A percentile compares a stretch with the other conserved stretches of the same genome.
Evolutionary conservation across 495 filamentous ascomycete genomes (phyloP).

Genomic region (Tuber indicum): DNA sequence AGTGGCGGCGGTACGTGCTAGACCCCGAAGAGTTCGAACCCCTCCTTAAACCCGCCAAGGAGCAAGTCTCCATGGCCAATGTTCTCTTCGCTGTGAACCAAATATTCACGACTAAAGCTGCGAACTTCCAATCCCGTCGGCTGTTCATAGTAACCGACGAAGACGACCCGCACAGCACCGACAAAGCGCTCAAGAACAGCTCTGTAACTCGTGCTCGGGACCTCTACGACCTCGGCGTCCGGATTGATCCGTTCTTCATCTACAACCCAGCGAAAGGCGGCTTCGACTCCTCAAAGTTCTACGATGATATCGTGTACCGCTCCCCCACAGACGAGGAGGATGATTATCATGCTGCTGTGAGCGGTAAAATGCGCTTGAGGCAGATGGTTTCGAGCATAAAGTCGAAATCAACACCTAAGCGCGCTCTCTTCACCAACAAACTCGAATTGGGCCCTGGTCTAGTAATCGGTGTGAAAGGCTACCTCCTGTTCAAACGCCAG

Average conservation of each 20-base stretch:
- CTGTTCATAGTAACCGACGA: slow-evolving; percentile 95
- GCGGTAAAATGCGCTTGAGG: slow-evolving; percentile 69
- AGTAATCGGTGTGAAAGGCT: slow-evolving; percentile 85
- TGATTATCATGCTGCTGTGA: slow-evolving; percentile 46
- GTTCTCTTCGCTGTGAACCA: slow-evolving; percentile 93
- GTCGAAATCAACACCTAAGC: slow-evolving; percentile 79
- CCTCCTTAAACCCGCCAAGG: slow-evolving; percentile 58
- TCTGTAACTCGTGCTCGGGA: slow-evolving; percentile 87
- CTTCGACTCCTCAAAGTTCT: slow-evolving; percentile 84
- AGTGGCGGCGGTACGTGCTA: background rate
- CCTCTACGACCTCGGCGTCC: slow-evolving; percentile 87
- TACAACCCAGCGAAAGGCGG: slow-evolving; percentile 58
- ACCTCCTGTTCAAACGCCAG: slow-evolving; percentile 79
- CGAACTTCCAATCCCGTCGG: slow-evolving; percentile 85
- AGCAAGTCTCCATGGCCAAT: slow-evolving; percentile 75
- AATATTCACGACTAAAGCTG: slow-evolving; percentile 89
- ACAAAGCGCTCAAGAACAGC: slow-evolving; percentile 63
- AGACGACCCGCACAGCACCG: slow-evolving; percentile 72
- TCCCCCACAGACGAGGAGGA: slow-evolving; percentile 59
- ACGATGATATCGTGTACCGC: slow-evolving; percentile 82
- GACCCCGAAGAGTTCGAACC: slow-evolving; percentile 51
- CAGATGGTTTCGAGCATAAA: slow-evolving; percentile 84
- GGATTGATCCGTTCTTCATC: slow-evolving; percentile 91
- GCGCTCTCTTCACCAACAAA: slow-evolving; percentile 76
- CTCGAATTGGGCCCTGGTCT: slow-evolving; percentile 81